Conservation (phyloP, 139 green algal species). For the Chlamydomonas sp. region DNA sequence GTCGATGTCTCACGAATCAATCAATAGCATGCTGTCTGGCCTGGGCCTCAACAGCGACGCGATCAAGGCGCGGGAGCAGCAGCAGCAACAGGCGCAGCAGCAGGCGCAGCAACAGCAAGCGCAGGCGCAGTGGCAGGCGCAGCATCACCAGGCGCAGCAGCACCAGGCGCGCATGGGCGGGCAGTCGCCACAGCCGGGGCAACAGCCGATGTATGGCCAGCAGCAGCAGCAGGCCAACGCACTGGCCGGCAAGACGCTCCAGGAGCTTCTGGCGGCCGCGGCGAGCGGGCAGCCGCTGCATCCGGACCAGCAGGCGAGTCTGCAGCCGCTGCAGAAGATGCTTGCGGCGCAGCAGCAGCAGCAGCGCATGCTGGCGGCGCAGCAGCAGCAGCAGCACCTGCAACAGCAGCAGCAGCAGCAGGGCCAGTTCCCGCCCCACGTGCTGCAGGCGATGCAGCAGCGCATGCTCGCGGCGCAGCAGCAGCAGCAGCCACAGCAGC, state of each 20-base stretch:
- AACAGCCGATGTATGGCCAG: not conserved
- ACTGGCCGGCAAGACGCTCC: not conserved
- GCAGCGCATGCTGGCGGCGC: not conserved
- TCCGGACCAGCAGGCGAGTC: conserved; percentile 5
- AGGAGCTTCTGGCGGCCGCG: not conserved
- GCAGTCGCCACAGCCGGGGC: not conserved
- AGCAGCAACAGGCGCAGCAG: not conserved
- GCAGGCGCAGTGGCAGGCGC: not conserved
- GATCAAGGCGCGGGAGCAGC: not conserved
- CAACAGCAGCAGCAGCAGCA: conserved; percentile 10
- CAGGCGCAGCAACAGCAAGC: not conserved
- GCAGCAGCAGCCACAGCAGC: conserved; percentile 11
- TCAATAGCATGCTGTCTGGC: too few relatives aligned
- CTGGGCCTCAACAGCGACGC: too few relatives aligned
- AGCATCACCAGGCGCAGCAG: not conserved
- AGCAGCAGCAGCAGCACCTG: conserved; percentile 12
- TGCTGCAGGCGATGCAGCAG: not conserved
- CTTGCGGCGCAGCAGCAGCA: not conserved
- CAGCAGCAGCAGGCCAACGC: not conserved
- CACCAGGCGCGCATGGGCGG: not conserved
- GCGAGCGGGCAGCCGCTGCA: not conserved
- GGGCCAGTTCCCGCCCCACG: not conserved
- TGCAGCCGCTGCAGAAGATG: conserved; percentile 6
- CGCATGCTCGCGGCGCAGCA: not conserved
- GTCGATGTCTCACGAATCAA: too few relatives aligned